Evolutionary conservation across 805 yeast genomes (phyloP).

Genomic region (Candida mattraensis): DNA sequence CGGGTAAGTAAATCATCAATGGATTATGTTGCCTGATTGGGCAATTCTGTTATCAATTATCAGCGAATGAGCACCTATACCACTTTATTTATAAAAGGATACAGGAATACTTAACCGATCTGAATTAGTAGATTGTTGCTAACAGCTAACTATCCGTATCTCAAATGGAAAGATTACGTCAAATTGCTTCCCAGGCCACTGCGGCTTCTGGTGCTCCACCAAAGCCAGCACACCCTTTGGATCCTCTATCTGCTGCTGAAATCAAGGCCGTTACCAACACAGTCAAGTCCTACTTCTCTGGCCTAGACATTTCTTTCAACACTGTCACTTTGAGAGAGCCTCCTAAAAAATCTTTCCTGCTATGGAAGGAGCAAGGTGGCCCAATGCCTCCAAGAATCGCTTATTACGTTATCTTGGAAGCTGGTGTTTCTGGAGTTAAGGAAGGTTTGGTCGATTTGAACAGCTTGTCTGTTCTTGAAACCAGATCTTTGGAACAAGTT

Average conservation of each 20-base stretch:
- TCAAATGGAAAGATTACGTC: conserved; percentile 63
- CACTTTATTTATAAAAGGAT: too few species aligned
- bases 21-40: conserved; percentile 17
- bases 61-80: background rate
- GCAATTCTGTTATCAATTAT: conserved; percentile 10
- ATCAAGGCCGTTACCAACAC: conserved; percentile 56
- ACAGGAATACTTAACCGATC: too few species aligned
- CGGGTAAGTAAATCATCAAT: conserved; percentile 8
- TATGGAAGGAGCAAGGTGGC: conserved; percentile 63
- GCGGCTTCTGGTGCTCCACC: conserved; percentile 55
- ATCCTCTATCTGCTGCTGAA: conserved; percentile 66
- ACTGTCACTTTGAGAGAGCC: conserved; percentile 74
- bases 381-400: conserved; percentile 70
- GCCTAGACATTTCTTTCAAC: conserved; percentile 54
- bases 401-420: conserved; percentile 59
- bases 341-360: conserved; percentile 57
- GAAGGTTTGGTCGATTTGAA: conserved; percentile 70
- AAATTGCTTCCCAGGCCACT: conserved; percentile 60
- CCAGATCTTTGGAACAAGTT: conserved; percentile 54
- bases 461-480: conserved; percentile 45
- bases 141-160: background rate
- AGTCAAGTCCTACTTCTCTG: conserved; percentile 48
- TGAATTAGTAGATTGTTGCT: too few species aligned
- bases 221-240: conserved; percentile 64
- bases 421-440: conserved; percentile 59